Percentiles rank a stretch among this genome's conserved stretches.
Conservation (phyloP, 2,329 filamentous ascomycete genomes). For the Byssochlamys sp. region DNA sequence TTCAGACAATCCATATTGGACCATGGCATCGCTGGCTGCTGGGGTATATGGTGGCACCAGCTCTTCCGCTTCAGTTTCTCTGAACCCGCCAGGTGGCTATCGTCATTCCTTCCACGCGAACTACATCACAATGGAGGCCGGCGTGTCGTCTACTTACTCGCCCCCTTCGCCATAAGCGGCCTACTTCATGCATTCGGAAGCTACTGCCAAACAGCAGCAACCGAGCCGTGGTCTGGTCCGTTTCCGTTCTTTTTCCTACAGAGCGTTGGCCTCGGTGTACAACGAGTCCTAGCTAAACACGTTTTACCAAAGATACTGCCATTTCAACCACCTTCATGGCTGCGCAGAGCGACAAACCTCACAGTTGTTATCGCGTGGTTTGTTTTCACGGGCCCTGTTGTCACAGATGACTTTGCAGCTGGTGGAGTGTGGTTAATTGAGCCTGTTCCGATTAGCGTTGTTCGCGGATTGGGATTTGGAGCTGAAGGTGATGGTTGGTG, state of each 20-base stretch:
- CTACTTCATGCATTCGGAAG: constrained; percentile 62
- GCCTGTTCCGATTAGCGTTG: constrained; percentile 63
- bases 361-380: constrained; percentile 58
- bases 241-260: constrained; percentile 66
- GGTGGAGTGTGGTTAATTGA: constrained; percentile 72
- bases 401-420: constrained; percentile 67
- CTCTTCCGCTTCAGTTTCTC: constrained; percentile 58
- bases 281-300: constrained; percentile 37
- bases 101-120: constrained; percentile 16
- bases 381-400: constrained; percentile 51
- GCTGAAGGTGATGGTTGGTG: constrained; percentile 53
- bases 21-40: constrained; percentile 67
- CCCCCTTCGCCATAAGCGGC: constrained; percentile 28
- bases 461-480: constrained; percentile 59
- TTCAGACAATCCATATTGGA: constrained; percentile 38
- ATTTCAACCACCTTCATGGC: constrained; percentile 33
- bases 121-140: constrained; percentile 6
- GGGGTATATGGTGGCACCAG: constrained; percentile 87
- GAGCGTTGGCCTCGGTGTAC: constrained; percentile 53
- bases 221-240: constrained; percentile 43
- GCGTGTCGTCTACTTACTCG: constrained; percentile 15
- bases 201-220: constrained; percentile 54
- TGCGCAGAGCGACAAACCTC: constrained; percentile 51
- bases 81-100: constrained; percentile 31
- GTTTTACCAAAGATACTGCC: constrained; percentile 26